Percentiles rank a stretch among this genome's conserved stretches.
These are phyloP conservation scores for Xerocomellus dryophilus DNA, from an alignment of 768 basidiomycete genomes.

Conservation along the genomic window DNA sequence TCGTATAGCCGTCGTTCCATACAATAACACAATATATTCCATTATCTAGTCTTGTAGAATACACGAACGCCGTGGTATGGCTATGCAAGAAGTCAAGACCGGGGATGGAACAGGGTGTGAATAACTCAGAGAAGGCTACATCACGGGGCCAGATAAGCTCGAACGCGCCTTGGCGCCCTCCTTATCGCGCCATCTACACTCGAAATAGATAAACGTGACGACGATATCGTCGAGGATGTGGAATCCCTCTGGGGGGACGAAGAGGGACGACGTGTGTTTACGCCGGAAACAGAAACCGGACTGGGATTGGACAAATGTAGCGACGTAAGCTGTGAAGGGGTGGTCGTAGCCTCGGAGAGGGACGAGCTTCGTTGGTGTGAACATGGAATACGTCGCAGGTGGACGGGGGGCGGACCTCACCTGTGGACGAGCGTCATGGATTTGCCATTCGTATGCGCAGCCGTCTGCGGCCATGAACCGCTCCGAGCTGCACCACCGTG, in stretches of 20 bases:
- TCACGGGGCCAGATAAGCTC: constrained; percentile 5
- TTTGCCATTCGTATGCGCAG: constrained; percentile 29
- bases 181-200: constrained; percentile 27
- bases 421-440: constrained; percentile 22
- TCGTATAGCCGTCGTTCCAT: constrained; percentile 2
- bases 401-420: constrained; percentile 8
- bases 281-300: constrained; percentile 14
- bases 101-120: too few relatives aligned
- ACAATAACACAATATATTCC: background rate
- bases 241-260: constrained; percentile 28
- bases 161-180: constrained; percentile 16
- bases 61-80: background rate
- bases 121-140: too few relatives aligned
- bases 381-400: background rate
- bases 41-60: background rate
- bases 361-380: constrained; percentile 19
- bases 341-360: constrained; percentile 8
- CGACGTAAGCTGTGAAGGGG: constrained; percentile 17
- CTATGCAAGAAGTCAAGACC: background rate
- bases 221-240: constrained; percentile 35
- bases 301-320: constrained; percentile 26
- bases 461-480: constrained; percentile 25
- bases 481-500: constrained; percentile 26
- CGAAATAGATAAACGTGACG: constrained; percentile 38
- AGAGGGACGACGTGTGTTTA: constrained; percentile 21